phyloP scores from a whole-genome alignment of 441 rosid species.

The Gossypium aridum region DNA sequence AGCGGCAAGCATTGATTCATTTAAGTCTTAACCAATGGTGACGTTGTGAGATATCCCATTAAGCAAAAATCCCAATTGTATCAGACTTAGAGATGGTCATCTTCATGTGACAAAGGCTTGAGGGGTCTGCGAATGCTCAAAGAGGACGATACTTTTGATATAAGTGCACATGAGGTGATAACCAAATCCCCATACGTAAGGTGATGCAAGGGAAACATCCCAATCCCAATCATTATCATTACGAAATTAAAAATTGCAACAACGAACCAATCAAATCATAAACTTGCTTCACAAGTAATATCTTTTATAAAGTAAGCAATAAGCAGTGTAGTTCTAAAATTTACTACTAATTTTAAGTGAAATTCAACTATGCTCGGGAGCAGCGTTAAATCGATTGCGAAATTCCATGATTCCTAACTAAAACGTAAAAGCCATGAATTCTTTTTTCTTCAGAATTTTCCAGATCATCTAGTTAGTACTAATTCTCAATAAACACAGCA shows the following conservation, averaged over 20 bases:
- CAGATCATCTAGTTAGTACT: not conserved
- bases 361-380: not conserved
- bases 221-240: not conserved
- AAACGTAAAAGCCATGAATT: not conserved
- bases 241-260: not conserved
- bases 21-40: not conserved
- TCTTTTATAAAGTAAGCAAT: not conserved
- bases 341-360: not conserved
- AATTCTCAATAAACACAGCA: not conserved
- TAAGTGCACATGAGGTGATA: not conserved
- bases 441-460: not conserved
- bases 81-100: not conserved
- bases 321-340: not conserved
- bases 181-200: not conserved
- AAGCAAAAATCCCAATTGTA: not conserved
- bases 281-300: not conserved
- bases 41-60: not conserved
- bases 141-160: not conserved
- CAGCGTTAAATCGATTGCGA: not conserved
- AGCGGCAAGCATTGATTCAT: slow-evolving; percentile 1
- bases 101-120: not conserved
- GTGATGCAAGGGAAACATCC: not conserved
- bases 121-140: not conserved
- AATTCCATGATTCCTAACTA: not conserved
- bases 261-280: not conserved